These are phyloP conservation scores for Actinidia arguta DNA, from an alignment of 179 eudicot genomes.

Conservation along the genomic window DNA sequence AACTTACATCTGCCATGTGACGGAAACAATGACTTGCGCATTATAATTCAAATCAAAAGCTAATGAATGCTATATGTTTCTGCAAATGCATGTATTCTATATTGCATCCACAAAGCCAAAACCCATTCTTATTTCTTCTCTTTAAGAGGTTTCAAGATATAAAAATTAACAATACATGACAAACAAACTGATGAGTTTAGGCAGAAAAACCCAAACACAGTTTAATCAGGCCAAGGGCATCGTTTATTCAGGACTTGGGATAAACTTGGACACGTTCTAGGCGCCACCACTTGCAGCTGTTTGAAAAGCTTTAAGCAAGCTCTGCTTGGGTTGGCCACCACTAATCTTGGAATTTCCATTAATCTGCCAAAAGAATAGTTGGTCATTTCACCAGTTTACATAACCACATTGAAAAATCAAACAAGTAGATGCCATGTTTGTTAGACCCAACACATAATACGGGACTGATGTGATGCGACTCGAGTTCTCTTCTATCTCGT, in stretches of 20 bases:
- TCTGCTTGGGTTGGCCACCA: constrained; percentile 86
- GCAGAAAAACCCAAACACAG: too few species aligned
- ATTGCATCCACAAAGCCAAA: background rate
- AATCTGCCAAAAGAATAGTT: constrained; percentile 50
- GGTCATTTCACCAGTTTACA: background rate
- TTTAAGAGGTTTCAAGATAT: background rate
- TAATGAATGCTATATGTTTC: background rate
- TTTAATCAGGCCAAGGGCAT: too few species aligned
- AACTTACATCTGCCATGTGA: too few species aligned
- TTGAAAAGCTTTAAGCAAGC: constrained; percentile 71
- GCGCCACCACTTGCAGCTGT: constrained; percentile 37
- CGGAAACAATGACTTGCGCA: too few species aligned
- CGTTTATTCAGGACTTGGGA: background rate
- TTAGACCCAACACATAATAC: constrained; percentile 57
- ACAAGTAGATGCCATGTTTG: background rate
- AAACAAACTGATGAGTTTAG: too few species aligned
- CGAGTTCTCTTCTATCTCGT: constrained; percentile 73
- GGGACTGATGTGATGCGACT: constrained; percentile 75
- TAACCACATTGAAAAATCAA: background rate
- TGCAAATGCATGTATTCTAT: background rate
- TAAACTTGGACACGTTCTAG: background rate
- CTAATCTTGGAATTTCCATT: constrained; percentile 68
- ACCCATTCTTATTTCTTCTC: background rate
- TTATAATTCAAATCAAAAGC: background rate
- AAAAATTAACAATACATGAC: background rate